Percentiles rank a stretch among this genome's conserved stretches.
Evolutionary conservation across 2,329 filamentous ascomycete genomes (phyloP).

Genomic region (Periconia sp.): DNA sequence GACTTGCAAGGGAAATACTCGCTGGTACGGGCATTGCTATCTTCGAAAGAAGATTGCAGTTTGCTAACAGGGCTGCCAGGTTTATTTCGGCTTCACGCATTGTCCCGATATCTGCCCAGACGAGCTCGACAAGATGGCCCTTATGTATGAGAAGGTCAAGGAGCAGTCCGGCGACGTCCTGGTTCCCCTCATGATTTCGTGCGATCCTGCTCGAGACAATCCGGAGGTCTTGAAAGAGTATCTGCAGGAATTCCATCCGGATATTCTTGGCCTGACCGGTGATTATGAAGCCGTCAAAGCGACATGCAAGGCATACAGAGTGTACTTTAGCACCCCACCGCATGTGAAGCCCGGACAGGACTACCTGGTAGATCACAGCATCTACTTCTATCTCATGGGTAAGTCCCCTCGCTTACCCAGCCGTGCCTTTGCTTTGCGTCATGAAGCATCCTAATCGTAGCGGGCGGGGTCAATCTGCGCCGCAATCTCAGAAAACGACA

Average conservation of each 20-base stretch:
- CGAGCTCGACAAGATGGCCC: constrained; percentile 99
- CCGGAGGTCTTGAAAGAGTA: constrained; percentile 85
- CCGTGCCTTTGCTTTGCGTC: not conserved
- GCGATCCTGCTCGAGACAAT: constrained; percentile 90
- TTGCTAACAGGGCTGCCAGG: too few species aligned
- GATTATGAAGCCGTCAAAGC: constrained; percentile 93
- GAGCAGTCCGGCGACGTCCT: constrained; percentile 59
- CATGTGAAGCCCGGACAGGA: constrained; percentile 92
- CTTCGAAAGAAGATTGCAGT: too few species aligned
- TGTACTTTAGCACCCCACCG: constrained; percentile 94
- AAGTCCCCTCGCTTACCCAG: constrained; percentile 41
- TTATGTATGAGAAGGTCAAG: constrained; percentile 78
- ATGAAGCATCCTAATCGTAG: not conserved
- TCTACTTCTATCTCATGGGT: constrained; percentile 99
- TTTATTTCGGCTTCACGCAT: constrained; percentile 98
- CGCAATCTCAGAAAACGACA: not conserved
- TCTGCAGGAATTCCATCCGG: constrained; percentile 86
- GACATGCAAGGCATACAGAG: constrained; percentile 92
- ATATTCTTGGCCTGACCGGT: constrained; percentile 87
- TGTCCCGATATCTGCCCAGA: constrained; percentile 99
- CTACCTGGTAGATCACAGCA: constrained; percentile 97
- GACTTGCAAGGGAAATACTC: constrained; percentile 87
- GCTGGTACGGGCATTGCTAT: constrained; percentile 60
- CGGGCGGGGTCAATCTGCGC: too few species aligned
- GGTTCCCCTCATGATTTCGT: constrained; percentile 89